Base-by-base conservation (phyloP, 148 eudicot species). In the Cornus controversa region DNA sequence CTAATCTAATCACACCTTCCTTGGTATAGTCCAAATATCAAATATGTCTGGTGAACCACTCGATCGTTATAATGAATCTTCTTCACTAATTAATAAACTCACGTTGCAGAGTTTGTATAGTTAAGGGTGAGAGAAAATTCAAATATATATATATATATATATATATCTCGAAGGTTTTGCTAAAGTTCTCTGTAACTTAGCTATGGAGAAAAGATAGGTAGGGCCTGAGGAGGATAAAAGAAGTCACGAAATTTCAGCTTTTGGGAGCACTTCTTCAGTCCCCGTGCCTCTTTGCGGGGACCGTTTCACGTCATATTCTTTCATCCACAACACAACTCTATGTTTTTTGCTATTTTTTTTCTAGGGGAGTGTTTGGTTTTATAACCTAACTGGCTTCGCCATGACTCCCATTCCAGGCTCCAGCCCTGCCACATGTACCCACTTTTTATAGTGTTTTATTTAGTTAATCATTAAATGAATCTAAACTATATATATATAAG, bases 171-270 rank as follows among this genome's bases (percentile, higher is more conserved):
- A 31, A 31, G 34, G 34, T 31, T 31, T 31, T 31, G 34, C 2
- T 31, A 40, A 40, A 40, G 45, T 40, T 40, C 1, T 40, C 8
- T 2, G 45, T 40, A 50, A 50, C 18, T 50, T 50, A 16, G 57
- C 57, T 16, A 50, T 50, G 57, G 57, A 50, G 20, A 50, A 50
- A 50, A 50, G 57, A 20, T 50, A 7, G 57, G 57, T 50, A 50
- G 57, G 57, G 20, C 4, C 18, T 1, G 2, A 11, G 20, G 20
- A 71, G 24, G 26, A 27, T 42, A 63, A 62, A 78, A 69, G 54
- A 70, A 40, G 60, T 26, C 62, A 40, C 36, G 60, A 78, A 78
- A 58, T 57, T 60, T 67, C 75, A 71, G 75, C 80, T 63, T 78
- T 78, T 60, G 62, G 27, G 53, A 60, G 80, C 80, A 78, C 80